Evolutionary conservation across 805 yeast genomes (phyloP).

Genomic region (Kluyveromyces wickerhamii): DNA sequence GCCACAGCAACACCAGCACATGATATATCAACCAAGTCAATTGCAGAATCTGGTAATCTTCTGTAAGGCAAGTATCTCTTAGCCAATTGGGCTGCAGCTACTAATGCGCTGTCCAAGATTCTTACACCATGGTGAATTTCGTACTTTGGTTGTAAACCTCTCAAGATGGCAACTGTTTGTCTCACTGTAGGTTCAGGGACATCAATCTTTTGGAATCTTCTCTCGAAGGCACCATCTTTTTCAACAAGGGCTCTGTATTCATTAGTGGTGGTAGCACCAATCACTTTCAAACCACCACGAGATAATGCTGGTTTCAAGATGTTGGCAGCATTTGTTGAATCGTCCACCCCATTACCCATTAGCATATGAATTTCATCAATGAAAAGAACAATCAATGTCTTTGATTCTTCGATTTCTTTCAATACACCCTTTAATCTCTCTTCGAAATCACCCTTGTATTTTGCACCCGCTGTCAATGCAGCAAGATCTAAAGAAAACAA

Average conservation of each 20-base stretch:
- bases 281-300: conserved; percentile 91
- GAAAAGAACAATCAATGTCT: conserved; percentile 78
- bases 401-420: conserved; percentile 84
- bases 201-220: conserved; percentile 96
- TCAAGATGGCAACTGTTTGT: conserved; percentile 90
- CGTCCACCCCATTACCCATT: conserved; percentile 98
- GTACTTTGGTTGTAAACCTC: conserved; percentile 92
- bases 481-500: conserved; percentile 89
- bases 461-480: conserved; percentile 97
- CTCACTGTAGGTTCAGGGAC: conserved; percentile 88
- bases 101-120: conserved; percentile 88
- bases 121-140: conserved; percentile 98
- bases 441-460: conserved; percentile 97
- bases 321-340: conserved; percentile 78
- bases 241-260: conserved; percentile 90
- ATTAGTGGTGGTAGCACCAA: conserved; percentile 94
- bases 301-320: conserved; percentile 95
- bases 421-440: conserved; percentile 96
- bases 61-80: conserved; percentile 91
- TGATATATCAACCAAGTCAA: conserved; percentile 90
- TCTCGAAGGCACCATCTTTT: conserved; percentile 97
- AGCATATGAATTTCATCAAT: conserved; percentile 98
- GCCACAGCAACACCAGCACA: conserved; percentile 98
- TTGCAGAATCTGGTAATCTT: conserved; percentile 94
- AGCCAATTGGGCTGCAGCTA: conserved; percentile 90